Evolutionary conservation across 306 rosid species (phyloP).

Genomic region (Castanea mollissima): DNA sequence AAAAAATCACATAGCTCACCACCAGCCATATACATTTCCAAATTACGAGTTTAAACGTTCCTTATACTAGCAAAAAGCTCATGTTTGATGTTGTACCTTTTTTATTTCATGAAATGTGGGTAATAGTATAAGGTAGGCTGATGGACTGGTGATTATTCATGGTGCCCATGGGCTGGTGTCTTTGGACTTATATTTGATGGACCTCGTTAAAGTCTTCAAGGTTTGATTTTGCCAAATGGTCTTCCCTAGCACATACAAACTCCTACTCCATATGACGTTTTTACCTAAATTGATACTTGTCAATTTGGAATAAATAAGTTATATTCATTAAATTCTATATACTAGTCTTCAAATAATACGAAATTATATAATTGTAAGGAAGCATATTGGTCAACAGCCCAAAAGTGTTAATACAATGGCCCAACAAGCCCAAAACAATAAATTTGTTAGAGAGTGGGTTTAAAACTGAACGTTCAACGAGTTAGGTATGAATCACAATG

Average conservation of each 20-base stretch:
- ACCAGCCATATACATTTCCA: no score
- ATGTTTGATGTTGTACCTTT: neutral
- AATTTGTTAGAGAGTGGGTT: no score
- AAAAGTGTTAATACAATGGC: no score
- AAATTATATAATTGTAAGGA: conserved; percentile 22
- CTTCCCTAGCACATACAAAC: neutral
- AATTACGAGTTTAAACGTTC: conserved; percentile 28
- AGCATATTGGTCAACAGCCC: no score
- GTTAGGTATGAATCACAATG: no score
- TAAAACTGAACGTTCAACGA: no score
- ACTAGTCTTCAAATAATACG: conserved; percentile 34
- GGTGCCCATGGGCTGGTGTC: neutral
- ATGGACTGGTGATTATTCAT: neutral
- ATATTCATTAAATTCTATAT: neutral
- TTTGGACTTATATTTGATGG: neutral
- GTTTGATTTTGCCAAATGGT: neutral
- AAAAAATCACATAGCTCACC: no score
- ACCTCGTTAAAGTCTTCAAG: neutral
- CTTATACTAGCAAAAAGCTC: neutral
- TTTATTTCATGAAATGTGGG: neutral
- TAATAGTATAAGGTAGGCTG: no score
- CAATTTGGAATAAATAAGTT: neutral
- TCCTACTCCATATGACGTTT: neutral
- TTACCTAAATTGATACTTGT: neutral
- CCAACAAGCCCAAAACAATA: no score